Evolutionary conservation across 495 filamentous ascomycete genomes (phyloP).

Genomic region (Penicillium cataractarum): DNA sequence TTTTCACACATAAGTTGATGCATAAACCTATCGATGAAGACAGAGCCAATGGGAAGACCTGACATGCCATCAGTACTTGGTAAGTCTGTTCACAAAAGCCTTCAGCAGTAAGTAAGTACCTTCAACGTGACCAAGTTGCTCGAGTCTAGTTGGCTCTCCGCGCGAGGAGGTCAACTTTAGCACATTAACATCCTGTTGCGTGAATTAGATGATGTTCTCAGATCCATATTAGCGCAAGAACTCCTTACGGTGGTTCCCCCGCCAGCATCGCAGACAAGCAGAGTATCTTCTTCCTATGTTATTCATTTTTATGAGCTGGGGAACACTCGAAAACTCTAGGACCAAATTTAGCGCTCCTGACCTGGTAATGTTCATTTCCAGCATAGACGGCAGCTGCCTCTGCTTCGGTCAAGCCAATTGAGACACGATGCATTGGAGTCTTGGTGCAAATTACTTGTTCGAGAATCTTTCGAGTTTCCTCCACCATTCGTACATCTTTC

Average conservation of each 20-base stretch:
- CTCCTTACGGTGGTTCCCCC: conserved; percentile 54
- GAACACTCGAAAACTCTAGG: background rate
- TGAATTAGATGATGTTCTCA: background rate
- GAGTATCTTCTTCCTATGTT: conserved; percentile 34
- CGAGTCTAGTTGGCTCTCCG: conserved; percentile 34
- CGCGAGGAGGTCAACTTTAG: conserved; percentile 34
- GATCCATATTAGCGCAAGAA: background rate
- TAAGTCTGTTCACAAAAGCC: background rate
- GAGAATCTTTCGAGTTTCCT: conserved; percentile 56
- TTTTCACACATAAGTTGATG: conserved; percentile 29
- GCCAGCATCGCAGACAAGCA: conserved; percentile 59
- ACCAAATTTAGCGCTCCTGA: conserved; percentile 7
- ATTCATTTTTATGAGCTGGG: conserved; percentile 21
- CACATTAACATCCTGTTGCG: conserved; percentile 41
- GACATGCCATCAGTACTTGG: background rate
- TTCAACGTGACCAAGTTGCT: conserved; percentile 46
- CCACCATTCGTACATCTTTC: conserved; percentile 60
- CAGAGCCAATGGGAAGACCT: conserved; percentile 45
- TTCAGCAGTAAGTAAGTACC: conserved; percentile 27
- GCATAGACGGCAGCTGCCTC: conserved; percentile 68
- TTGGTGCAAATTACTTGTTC: conserved; percentile 54
- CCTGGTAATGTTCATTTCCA: conserved; percentile 42
- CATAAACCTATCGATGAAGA: conserved; percentile 40
- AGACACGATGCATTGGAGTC: conserved; percentile 46
- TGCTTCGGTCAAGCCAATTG: conserved; percentile 69